Base-by-base conservation (phyloP, 306 rosid genomes). In the Cucurbita moschata region DNA sequence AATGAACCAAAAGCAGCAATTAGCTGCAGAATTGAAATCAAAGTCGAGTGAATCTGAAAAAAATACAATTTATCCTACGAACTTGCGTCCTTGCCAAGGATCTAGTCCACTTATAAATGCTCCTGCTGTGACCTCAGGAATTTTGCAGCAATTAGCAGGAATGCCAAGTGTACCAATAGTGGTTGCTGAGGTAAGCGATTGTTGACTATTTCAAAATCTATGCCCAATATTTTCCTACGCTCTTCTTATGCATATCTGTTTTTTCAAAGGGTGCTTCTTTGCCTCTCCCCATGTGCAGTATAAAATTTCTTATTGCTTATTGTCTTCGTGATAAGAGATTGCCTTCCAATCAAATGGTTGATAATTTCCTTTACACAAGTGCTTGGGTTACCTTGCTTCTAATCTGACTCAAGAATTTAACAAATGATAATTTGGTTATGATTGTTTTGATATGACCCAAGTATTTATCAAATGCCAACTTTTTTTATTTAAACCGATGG, bases 151-250 rank as follows among this genome's bases (percentile, higher is more conserved):
- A 70, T 78, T 89, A 44, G 79, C 79, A 54, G 95, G 85, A 84
- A 64, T 82, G 59, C 81, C 72, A 73, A 79, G 79, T 9, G 81
- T 68, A 74, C 88, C 88, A 62, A 92, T 78, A 71, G 59, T 80
- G 56, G 72, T 86, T 75, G 64, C 83, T 13, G 66, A 6, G 96
- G 99, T 94, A 85, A 84, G 91, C 77, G 76, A 53, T 70, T 78
- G 46, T 70, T 77, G 39, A 35, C 65, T 35, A 61, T 62, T 51
- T 49, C 62, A 50, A 70, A 57, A 8, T 69, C 18, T 26, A 46
- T 11, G 59, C 16, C 2, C 18, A 26, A 53, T 30, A 18, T n/a
- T 50, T 50, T 53, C 57, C 6, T 8, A 1, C 51, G 68, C 49
- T 21, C 16, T 4, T 18, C 54, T 26, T 35, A 13, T 54, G 70